Conservation (phyloP, 169 alveolate species). For the Eimeria sp. region DNA sequence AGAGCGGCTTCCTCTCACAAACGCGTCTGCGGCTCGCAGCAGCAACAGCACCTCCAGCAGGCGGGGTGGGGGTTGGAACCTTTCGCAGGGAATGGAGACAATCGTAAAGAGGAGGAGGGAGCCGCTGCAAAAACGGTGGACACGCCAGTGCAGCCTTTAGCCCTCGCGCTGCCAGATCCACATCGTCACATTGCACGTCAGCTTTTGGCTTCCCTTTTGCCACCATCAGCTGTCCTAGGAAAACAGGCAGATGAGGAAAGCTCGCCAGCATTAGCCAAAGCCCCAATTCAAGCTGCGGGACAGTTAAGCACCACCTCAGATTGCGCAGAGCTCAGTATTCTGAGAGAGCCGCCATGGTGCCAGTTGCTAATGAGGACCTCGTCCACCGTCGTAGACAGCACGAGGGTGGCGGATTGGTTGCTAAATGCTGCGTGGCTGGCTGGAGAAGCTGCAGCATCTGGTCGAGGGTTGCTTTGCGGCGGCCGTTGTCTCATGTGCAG, state of each 20-base stretch:
- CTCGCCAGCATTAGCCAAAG: neutral
- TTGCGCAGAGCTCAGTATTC: neutral
- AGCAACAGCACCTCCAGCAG: neutral
- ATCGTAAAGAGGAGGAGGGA: neutral
- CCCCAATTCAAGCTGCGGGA: neutral
- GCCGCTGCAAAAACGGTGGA: neutral
- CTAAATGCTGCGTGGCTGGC: conserved; percentile 61
- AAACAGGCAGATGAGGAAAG: neutral
- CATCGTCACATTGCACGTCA: conserved; percentile 60
- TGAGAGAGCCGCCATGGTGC: conserved; percentile 41
- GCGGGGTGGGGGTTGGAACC: neutral
- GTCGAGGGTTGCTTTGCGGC: conserved; percentile 43
- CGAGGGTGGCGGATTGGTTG: conserved; percentile 53
- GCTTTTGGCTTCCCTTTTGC: conserved; percentile 49
- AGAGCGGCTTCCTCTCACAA: conserved; percentile 60
- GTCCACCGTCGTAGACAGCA: conserved; percentile 18
- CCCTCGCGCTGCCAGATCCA: conserved; percentile 58
- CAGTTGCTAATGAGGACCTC: conserved; percentile 18
- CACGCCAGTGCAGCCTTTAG: conserved; percentile 4
- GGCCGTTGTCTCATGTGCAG: conserved; percentile 56
- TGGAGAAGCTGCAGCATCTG: conserved; percentile 57
- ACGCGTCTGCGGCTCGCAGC: conserved; percentile 30
- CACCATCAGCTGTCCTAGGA: neutral
- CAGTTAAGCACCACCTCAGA: neutral
- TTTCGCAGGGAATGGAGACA: neutral